Percentiles rank a stretch among this genome's conserved stretches.
Evolutionary conservation across 805 yeast genomes (phyloP).

Genomic region (Kurtzmaniella cleridarum): DNA sequence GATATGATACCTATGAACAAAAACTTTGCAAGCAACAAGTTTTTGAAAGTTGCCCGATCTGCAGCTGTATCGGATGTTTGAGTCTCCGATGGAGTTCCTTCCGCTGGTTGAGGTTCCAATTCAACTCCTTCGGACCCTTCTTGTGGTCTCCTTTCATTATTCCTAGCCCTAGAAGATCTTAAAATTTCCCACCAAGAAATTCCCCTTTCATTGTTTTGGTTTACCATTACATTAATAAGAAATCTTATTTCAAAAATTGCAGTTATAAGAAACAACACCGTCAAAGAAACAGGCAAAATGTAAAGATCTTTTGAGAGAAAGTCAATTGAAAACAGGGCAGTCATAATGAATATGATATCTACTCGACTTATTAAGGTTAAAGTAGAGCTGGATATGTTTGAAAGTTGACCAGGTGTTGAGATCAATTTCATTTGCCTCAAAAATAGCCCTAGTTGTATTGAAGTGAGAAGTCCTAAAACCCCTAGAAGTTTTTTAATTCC

Average conservation of each 20-base stretch:
- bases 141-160: slow-evolving; percentile 34
- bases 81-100: slow-evolving; percentile 2
- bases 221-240: slow-evolving; percentile 57
- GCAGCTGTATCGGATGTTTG: slow-evolving; percentile 13
- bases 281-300: slow-evolving; percentile 62
- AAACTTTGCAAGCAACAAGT: too few relatives aligned
- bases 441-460: slow-evolving; percentile 49
- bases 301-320: slow-evolving; percentile 21
- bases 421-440: slow-evolving; percentile 66
- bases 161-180: slow-evolving; percentile 36
- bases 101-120: slow-evolving; percentile 9
- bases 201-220: slow-evolving; percentile 69
- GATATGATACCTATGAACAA: too few relatives aligned
- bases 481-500: slow-evolving; percentile 41
- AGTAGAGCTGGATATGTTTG: slow-evolving; percentile 51
- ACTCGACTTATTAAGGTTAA: slow-evolving; percentile 34
- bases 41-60: slow-evolving; percentile 11
- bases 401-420: slow-evolving; percentile 74
- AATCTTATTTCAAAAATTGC: slow-evolving; percentile 73
- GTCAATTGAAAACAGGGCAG: too few relatives aligned
- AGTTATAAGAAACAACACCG: slow-evolving; percentile 65
- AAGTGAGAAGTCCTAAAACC: slow-evolving; percentile 34
- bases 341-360: too few relatives aligned
- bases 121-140: slow-evolving; percentile 8
- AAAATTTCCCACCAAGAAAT: slow-evolving; percentile 62